phyloP scores from a whole-genome alignment of 1,284 basidiomycete species.

The Porodaedalea pini region DNA sequence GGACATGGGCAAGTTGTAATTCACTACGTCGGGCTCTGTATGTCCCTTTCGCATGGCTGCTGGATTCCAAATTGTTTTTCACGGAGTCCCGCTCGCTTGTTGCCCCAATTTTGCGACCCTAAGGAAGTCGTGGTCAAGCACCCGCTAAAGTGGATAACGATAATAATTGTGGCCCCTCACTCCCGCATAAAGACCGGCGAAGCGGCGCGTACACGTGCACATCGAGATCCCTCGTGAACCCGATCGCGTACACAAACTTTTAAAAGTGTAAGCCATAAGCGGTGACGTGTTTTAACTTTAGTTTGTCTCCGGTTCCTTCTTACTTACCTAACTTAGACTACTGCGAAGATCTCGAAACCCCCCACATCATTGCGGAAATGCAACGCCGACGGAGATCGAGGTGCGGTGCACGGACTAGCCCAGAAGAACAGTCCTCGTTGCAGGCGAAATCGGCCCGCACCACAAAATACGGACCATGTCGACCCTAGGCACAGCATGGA shows the following conservation, averaged over 20 bases:
- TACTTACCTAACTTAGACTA: conserved; percentile 5
- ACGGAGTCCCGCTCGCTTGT: not conserved
- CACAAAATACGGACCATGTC: not conserved
- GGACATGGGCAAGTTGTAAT: not conserved
- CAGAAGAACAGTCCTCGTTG: no score
- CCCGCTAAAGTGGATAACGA: not conserved
- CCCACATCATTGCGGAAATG: no score
- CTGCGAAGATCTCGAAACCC: not conserved
- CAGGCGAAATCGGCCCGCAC: no score
- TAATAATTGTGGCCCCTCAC: not conserved
- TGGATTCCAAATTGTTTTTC: not conserved
- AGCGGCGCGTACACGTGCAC: not conserved
- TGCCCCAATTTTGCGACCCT: not conserved
- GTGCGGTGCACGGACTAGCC: no score
- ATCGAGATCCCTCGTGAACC: not conserved
- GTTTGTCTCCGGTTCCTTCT: not conserved
- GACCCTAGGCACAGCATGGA: not conserved
- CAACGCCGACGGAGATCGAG: not conserved
- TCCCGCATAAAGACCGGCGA: not conserved
- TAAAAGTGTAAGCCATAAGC: not conserved
- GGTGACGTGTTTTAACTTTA: not conserved
- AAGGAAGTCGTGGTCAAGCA: not conserved
- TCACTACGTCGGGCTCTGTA: not conserved
- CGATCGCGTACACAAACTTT: not conserved
- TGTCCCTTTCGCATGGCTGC: not conserved